A percentile compares a stretch with the other conserved stretches of the same genome.
These are phyloP conservation scores for Trichopus zeylanicus DNA, from an alignment of 116 monocot genomes.

Conservation along the genomic window DNA sequence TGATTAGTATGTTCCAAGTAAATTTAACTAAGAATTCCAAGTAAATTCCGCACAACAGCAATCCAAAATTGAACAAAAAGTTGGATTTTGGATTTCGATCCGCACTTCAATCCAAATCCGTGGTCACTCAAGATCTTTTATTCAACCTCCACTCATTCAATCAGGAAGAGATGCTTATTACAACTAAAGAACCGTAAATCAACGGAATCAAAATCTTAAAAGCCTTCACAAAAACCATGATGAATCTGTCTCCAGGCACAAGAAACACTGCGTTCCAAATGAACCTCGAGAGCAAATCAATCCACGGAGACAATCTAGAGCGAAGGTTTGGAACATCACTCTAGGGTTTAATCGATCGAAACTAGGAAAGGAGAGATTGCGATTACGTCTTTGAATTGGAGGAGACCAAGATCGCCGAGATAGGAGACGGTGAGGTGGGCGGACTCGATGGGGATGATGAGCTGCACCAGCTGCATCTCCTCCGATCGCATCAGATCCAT, in stretches of 20 bases:
- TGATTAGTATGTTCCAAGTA: too few species aligned
- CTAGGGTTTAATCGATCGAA: not conserved
- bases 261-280: too few species aligned
- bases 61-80: not conserved
- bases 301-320: too few species aligned
- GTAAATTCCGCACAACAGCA: too few species aligned
- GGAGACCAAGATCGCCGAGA: conserved; percentile 90
- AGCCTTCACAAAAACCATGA: not conserved
- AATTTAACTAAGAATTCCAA: too few species aligned
- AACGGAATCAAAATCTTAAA: not conserved
- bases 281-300: too few species aligned
- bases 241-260: too few species aligned
- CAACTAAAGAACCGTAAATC: not conserved
- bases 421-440: conserved; percentile 87
- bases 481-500: conserved; percentile 99
- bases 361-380: not conserved
- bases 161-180: not conserved
- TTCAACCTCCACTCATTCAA: not conserved
- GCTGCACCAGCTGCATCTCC: conserved; percentile 96
- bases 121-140: not conserved
- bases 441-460: conserved; percentile 95
- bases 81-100: not conserved
- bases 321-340: too few species aligned
- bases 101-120: too few species aligned
- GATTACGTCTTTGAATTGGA: conserved; percentile 96